phyloP scores from a whole-genome alignment of 495 filamentous ascomycete genomes.

The Xylaria longipes region DNA sequence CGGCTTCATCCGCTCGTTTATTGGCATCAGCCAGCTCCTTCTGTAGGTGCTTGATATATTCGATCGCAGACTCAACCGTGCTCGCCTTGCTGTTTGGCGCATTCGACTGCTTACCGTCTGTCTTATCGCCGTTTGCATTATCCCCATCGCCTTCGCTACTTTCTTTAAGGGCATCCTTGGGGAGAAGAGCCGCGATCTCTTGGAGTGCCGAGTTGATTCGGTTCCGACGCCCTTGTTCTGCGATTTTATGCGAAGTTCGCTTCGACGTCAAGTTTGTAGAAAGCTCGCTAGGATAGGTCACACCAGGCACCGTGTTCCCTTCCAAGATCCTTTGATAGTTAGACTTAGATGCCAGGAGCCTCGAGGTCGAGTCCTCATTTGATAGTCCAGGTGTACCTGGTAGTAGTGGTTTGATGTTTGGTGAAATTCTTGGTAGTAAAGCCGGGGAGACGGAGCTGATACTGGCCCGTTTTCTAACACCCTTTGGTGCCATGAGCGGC shows the following conservation, averaged over 20 bases:
- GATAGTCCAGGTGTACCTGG: slow-evolving; percentile 63
- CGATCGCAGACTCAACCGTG: slow-evolving; percentile 93
- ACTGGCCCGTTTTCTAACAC: slow-evolving; percentile 75
- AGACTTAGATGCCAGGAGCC: slow-evolving; percentile 88
- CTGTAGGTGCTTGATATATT: slow-evolving; percentile 89
- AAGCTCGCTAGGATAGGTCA: slow-evolving; percentile 87
- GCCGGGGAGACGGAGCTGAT: slow-evolving; percentile 81
- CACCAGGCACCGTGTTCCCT: slow-evolving; percentile 85
- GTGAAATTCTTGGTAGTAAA: slow-evolving; percentile 89
- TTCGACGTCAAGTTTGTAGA: slow-evolving; percentile 95
- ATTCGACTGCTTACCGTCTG: slow-evolving; percentile 48
- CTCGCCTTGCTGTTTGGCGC: slow-evolving; percentile 87
- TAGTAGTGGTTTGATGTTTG: slow-evolving; percentile 89
- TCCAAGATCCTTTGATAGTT: slow-evolving; percentile 99
- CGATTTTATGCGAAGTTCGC: slow-evolving; percentile 96
- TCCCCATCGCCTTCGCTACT: slow-evolving; percentile 44
- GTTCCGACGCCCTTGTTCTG: slow-evolving; percentile 93
- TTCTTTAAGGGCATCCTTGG: slow-evolving; percentile 53
- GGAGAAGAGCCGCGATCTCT: slow-evolving; percentile 86
- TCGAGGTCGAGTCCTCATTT: slow-evolving; percentile 73
- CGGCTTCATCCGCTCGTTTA: slow-evolving; percentile 66
- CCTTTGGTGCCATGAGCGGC: slow-evolving; percentile 51
- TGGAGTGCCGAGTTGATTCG: slow-evolving; percentile 93
- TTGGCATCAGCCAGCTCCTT: slow-evolving; percentile 73
- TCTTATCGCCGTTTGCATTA: slow-evolving; percentile 52